These are phyloP conservation scores for Fusarium subtropicale DNA, from an alignment of 2,329 filamentous ascomycete species.

Conservation along the genomic window DNA sequence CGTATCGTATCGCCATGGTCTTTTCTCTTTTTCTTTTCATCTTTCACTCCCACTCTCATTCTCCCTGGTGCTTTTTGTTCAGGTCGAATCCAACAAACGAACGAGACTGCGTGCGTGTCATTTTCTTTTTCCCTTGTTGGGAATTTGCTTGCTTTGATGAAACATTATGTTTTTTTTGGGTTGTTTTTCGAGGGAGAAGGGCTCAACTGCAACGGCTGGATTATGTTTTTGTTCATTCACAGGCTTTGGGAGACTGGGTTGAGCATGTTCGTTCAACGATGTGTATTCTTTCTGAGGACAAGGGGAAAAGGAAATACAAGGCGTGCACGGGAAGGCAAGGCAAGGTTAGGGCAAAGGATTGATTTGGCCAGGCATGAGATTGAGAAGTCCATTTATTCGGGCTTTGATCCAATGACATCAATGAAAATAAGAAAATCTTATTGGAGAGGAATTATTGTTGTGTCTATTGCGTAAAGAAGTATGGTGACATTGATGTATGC, in stretches of 20 bases:
- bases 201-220: constrained; percentile 45
- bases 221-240: constrained; percentile 37
- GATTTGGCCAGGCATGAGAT: constrained; percentile 40
- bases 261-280: constrained; percentile 44
- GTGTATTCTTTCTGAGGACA: constrained; percentile 46
- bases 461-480: background rate
- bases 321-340: constrained; percentile 32
- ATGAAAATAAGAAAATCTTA: constrained; percentile 41
- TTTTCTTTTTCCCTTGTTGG: constrained; percentile 34
- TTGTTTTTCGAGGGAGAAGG: constrained; percentile 44
- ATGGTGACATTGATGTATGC: background rate
- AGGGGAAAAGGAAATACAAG: constrained; percentile 15
- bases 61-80: constrained; percentile 30
- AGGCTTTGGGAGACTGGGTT: constrained; percentile 40
- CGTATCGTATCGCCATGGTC: constrained; percentile 44
- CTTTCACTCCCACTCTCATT: constrained; percentile 35
- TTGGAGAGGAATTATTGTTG: constrained; percentile 23
- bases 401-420: constrained; percentile 47
- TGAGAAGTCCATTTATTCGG: constrained; percentile 37
- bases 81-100: constrained; percentile 39
- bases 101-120: constrained; percentile 45
- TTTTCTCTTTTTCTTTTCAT: constrained; percentile 38
- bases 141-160: constrained; percentile 46
- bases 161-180: constrained; percentile 41
- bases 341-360: constrained; percentile 37